Evolutionary conservation across 192 early-diverging fungal genomes (phyloP), one percentile per base, ranked within the genome.

Genomic region (Coemansia sp.): DNA sequence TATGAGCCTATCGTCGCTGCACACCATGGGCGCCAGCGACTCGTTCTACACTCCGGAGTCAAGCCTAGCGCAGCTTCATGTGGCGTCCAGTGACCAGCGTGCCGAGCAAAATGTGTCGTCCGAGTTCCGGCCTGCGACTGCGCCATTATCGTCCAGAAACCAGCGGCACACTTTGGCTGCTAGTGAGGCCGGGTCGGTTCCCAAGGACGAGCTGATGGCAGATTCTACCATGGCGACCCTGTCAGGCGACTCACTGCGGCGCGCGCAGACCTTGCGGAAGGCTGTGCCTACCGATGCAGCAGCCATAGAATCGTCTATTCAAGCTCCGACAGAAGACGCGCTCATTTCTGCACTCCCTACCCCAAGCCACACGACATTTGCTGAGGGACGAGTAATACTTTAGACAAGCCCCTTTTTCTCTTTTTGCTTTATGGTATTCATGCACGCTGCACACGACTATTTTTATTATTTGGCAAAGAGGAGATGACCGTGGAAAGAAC

Each of bases 21-120:
- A 70, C 59, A 56, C 68, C 1, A 33, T 17, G 27, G 29, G 41
- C 39, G 38, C 44, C 9, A 60, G 60, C 48, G 76, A 78, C 11
- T 53, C 58, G 1, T 79, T 73, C 53, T 79, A 58, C n/a, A 79
- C 76, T 12, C 76, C 76, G 14, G 67, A 73, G n/a, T 37, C 70
- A 17, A 79, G 70, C 50, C n/a, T 73, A 34, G 70, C 76, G 9
- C 62, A 79, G 46, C 55, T 78, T 15, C 50, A 17, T 27, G n/a
- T n/a, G n/a, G n/a, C n/a, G n/a, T n/a, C n/a, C n/a, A n/a, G n/a
- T n/a, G n/a, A n/a, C n/a, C n/a, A n/a, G n/a, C n/a, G n/a, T n/a
- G n/a, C n/a, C n/a, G 15, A 40, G 35, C 46, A 24, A 15, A 11
- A 50, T 29, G 24, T 44, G 29, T 40, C 24, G 35, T 27, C 32